These are phyloP conservation scores for Rhizopogon sp. DNA, from an alignment of 768 basidiomycete species.

Conservation along the genomic window DNA sequence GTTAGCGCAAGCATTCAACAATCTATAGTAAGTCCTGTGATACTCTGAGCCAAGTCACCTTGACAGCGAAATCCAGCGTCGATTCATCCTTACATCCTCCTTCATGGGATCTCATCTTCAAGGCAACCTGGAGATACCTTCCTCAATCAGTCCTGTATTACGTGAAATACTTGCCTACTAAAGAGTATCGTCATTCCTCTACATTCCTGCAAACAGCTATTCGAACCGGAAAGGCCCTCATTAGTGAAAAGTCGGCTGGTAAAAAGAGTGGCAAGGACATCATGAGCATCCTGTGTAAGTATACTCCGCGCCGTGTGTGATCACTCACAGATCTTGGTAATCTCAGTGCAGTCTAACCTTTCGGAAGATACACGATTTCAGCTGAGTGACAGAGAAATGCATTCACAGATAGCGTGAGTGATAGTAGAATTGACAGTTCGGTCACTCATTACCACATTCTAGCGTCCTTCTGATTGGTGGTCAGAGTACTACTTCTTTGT, in stretches of 20 bases:
- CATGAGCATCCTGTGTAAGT: slow-evolving; percentile 27
- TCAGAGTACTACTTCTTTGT: slow-evolving; percentile 12
- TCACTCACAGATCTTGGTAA: not conserved
- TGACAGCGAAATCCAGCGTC: slow-evolving; percentile 6
- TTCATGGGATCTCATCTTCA: slow-evolving; percentile 18
- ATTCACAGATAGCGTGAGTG: slow-evolving; percentile 26
- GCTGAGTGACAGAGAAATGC: slow-evolving; percentile 26
- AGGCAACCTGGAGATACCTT: slow-evolving; percentile 22
- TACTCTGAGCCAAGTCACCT: not conserved
- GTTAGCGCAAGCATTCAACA: slow-evolving; percentile 10
- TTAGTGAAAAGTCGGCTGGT: slow-evolving; percentile 14
- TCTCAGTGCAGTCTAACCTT: slow-evolving; percentile 25
- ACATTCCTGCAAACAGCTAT: slow-evolving; percentile 17
- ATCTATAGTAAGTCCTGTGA: slow-evolving; percentile 9
- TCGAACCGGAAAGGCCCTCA: slow-evolving; percentile 15
- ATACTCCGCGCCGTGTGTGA: not conserved
- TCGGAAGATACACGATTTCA: slow-evolving; percentile 21
- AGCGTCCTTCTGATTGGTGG: slow-evolving; percentile 12
- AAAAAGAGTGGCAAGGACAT: slow-evolving; percentile 26
- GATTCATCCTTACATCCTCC: slow-evolving; percentile 21
- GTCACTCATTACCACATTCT: slow-evolving; percentile 21
- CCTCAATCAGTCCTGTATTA: slow-evolving; percentile 19
- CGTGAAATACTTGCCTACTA: slow-evolving; percentile 23
- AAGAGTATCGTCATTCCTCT: slow-evolving; percentile 22
- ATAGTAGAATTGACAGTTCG: slow-evolving; percentile 4